Percentiles rank a stretch among this genome's conserved stretches.
Evolutionary conservation across 2,329 filamentous ascomycete species (phyloP).

Genomic region (Escovopsis sp.): DNA sequence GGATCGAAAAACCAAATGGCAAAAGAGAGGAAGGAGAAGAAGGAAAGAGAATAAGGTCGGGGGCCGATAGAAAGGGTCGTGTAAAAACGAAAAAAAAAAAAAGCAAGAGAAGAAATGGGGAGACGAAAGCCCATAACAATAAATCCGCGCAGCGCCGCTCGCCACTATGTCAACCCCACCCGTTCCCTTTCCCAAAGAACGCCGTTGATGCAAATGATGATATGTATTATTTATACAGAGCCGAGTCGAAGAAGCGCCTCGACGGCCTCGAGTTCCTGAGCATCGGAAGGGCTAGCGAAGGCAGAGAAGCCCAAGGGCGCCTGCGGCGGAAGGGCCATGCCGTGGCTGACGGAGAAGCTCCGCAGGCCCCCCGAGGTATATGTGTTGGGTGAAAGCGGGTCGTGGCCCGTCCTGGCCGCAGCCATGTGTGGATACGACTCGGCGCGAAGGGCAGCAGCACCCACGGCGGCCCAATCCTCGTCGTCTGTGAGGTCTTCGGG

Average conservation of each 20-base stretch:
- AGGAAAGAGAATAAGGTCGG: conserved; percentile 1
- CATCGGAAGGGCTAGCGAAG: conserved; percentile 39
- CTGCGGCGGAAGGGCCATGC: conserved; percentile 39
- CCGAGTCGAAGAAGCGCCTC: conserved; percentile 69
- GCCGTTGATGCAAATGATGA: conserved; percentile 35
- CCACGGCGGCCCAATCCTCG: conserved; percentile 87
- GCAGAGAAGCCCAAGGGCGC: conserved; percentile 36
- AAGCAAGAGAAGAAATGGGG: conserved; percentile 3
- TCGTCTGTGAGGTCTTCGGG: conserved; percentile 82
- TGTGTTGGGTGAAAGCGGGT: conserved; percentile 26
- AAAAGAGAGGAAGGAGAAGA: not conserved
- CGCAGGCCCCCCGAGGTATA: conserved; percentile 32
- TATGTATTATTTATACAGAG: conserved; percentile 56
- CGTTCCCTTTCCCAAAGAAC: too few relatives aligned
- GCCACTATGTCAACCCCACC: too few relatives aligned
- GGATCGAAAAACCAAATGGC: conserved; percentile 2
- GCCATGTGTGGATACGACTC: conserved; percentile 43
- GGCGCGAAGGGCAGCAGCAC: conserved; percentile 66
- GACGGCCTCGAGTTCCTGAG: conserved; percentile 67
- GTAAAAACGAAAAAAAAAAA: not conserved
- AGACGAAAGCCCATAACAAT: conserved; percentile 1
- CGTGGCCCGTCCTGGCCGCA: conserved; percentile 35
- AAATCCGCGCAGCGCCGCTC: not conserved
- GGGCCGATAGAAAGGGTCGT: too few relatives aligned
- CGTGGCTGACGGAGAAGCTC: conserved; percentile 30